phyloP scores from a whole-genome alignment of 164 flowering plant species.

The Umbellularia californica region DNA sequence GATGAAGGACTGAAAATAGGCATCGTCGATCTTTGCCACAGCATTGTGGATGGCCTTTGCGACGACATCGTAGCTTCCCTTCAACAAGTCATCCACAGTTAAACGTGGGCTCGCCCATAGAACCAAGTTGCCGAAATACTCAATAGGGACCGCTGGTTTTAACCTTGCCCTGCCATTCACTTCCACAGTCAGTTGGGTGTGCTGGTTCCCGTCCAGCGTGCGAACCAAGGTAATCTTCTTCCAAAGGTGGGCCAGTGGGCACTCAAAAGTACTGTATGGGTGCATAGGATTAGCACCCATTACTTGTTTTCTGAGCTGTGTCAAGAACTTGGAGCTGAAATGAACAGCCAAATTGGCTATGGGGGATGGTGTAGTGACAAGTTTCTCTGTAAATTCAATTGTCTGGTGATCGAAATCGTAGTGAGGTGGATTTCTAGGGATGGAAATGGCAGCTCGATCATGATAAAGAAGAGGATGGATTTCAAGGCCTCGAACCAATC shows the following conservation, averaged over 20 bases:
- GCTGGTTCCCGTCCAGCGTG: not conserved
- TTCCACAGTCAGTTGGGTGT: constrained; percentile 5
- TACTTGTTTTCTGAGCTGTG: constrained; percentile 6
- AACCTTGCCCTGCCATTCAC: constrained; percentile 17
- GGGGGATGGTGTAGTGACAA: not conserved
- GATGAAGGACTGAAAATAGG: constrained; percentile 18
- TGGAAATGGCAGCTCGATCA: constrained; percentile 5
- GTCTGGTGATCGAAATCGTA: constrained; percentile 9
- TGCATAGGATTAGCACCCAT: not conserved
- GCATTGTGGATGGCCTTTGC: constrained; percentile 14
- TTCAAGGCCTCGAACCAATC: constrained; percentile 7
- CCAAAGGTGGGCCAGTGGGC: constrained; percentile 15
- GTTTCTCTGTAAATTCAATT: constrained; percentile 1
- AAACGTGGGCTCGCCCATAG: constrained; percentile 13
- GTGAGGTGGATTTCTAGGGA: constrained; percentile 8
- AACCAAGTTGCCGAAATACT: constrained; percentile 19
- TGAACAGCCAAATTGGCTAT: constrained; percentile 4
- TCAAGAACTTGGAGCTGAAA: constrained; percentile 2
- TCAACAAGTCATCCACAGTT: constrained; percentile 10
- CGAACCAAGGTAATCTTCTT: constrained; percentile 12
- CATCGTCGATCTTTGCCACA: constrained; percentile 5
- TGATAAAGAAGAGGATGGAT: not conserved
- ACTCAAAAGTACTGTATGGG: constrained; percentile 11
- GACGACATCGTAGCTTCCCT: not conserved
- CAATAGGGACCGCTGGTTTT: not conserved